phyloP scores from a whole-genome alignment of 2,329 filamentous ascomycete genomes.

The Aspergillus felis region DNA sequence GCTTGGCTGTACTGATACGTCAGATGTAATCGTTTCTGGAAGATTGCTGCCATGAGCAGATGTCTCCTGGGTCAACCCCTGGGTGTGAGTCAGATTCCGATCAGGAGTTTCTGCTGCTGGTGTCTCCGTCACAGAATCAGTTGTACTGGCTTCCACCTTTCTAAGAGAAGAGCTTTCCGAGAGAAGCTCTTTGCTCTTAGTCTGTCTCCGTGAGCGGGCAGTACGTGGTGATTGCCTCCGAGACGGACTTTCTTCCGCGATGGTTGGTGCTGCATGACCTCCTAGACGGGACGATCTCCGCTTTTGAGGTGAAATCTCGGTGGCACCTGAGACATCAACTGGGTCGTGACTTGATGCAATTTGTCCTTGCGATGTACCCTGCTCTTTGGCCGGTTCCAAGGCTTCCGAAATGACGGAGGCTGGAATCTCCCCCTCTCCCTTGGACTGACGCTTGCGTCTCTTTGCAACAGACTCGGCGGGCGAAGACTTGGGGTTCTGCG shows the following conservation, averaged over 20 bases:
- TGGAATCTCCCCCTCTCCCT: neutral
- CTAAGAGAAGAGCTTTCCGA: constrained; percentile 3
- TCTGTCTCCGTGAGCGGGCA: constrained; percentile 18
- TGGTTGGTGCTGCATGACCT: constrained; percentile 13
- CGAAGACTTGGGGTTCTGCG: constrained; percentile 10
- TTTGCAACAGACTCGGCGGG: constrained; percentile 20
- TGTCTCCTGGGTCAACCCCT: neutral
- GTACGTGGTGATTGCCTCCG: constrained; percentile 13
- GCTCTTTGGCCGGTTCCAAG: neutral
- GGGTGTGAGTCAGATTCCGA: neutral
- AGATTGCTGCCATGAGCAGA: neutral
- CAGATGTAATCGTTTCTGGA: constrained; percentile 10
- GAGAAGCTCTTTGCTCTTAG: constrained; percentile 12
- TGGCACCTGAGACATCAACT: constrained; percentile 5
- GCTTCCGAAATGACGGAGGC: neutral
- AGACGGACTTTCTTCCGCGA: constrained; percentile 9
- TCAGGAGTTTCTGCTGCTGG: neutral
- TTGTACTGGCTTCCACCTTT: neutral
- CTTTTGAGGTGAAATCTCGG: constrained; percentile 23
- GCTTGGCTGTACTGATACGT: constrained; percentile 3
- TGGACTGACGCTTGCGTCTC: constrained; percentile 21
- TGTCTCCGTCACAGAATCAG: neutral
- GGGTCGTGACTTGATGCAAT: neutral
- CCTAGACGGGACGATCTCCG: constrained; percentile 29
- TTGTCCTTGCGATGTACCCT: neutral